These are phyloP conservation scores for Solanum paucissectum DNA, from an alignment of 257 asterid species.

Conservation along the genomic window DNA sequence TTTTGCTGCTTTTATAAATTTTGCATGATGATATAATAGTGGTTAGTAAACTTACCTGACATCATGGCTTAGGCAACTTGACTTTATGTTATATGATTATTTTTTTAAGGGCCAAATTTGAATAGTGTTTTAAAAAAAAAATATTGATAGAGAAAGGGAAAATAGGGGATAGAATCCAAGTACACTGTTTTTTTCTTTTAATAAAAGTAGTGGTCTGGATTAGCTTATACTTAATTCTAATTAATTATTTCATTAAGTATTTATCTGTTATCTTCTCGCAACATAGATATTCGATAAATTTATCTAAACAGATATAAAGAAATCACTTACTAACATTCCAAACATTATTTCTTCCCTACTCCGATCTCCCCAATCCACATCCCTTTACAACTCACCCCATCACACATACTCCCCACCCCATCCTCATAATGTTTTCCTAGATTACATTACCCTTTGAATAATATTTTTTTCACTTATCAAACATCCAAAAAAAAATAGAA, in stretches of 20 bases:
- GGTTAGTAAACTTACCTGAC: constrained; percentile 16
- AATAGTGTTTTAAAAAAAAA: not conserved
- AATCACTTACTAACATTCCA: too few species aligned
- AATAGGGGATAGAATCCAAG: not conserved
- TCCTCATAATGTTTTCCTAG: not conserved
- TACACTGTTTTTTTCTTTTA: not conserved
- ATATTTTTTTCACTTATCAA: not conserved
- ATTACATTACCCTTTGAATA: not conserved
- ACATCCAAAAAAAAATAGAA: not conserved
- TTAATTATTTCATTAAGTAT: not conserved
- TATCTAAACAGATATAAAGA: too few species aligned
- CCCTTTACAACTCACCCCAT: not conserved
- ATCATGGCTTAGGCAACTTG: constrained; percentile 36
- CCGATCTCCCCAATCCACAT: not conserved
- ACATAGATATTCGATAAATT: too few species aligned
- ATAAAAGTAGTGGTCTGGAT: not conserved
- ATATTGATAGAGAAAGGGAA: not conserved
- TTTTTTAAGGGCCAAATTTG: not conserved
- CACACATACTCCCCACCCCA: not conserved
- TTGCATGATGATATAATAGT: not conserved
- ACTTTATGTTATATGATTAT: not conserved
- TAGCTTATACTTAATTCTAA: not conserved
- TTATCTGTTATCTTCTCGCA: accelerated
- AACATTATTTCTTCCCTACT: not conserved
- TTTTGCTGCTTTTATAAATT: not conserved